These are phyloP conservation scores for Leccinum subspadiceum DNA, from an alignment of 1,284 basidiomycete species.

Conservation along the genomic window DNA sequence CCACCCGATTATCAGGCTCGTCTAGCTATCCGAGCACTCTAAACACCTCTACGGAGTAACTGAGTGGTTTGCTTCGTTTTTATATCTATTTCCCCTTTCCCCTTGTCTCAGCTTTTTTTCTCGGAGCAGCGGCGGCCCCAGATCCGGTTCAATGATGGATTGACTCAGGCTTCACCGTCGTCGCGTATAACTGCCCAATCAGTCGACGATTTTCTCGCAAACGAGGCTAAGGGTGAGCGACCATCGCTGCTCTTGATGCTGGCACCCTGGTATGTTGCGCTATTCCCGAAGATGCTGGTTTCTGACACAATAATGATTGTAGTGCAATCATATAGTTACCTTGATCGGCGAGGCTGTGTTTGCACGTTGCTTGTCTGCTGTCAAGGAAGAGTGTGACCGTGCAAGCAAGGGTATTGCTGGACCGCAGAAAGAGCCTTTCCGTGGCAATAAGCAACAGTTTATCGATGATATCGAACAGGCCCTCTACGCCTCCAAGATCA, in stretches of 20 bases:
- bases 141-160: too few relatives aligned
- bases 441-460: constrained; percentile 98
- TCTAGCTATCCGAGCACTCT: too few relatives aligned
- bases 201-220: constrained; percentile 94
- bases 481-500: constrained; percentile 98
- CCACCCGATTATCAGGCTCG: too few relatives aligned
- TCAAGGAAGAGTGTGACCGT: constrained; percentile 94
- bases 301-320: constrained; percentile 6
- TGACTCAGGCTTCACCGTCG: constrained; percentile 82
- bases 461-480: constrained; percentile 99
- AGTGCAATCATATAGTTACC: constrained; percentile 62
- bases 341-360: constrained; percentile 99
- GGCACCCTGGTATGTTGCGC: constrained; percentile 73
- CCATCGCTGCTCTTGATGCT: constrained; percentile 95
- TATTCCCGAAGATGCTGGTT: constrained; percentile 8
- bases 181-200: constrained; percentile 96
- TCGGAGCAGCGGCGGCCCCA: too few relatives aligned
- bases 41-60: too few relatives aligned
- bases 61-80: too few relatives aligned
- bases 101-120: too few relatives aligned
- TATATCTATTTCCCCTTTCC: too few relatives aligned
- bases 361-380: constrained; percentile 94
- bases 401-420: constrained; percentile 91
- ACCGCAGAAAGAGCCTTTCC: constrained; percentile 90
- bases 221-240: constrained; percentile 91